Evolutionary conservation across 2,329 filamentous ascomycete genomes (phyloP), one percentile per base, ranked within the genome.

Genomic region (Aschersonia sp.): DNA sequence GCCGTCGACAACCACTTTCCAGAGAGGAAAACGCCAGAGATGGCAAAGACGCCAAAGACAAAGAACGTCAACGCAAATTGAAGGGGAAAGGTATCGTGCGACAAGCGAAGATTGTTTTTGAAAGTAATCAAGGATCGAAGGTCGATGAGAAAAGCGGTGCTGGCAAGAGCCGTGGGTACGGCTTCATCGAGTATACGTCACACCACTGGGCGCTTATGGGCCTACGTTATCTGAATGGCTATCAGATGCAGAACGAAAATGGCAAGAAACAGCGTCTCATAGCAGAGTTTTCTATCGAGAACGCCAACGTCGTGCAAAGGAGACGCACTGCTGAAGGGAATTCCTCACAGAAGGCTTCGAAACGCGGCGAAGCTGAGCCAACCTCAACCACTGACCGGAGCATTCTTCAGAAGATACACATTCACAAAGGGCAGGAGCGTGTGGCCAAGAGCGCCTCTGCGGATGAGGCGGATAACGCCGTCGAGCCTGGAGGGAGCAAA

Each of bases 201-300:
- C 92, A 98, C 60, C 83, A 92, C 45, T 90, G 84, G 72, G 92
- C 92, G 11, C 73, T 98, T 40, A 97, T 97, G 87, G 92, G 87
- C 30, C 71, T 98, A 52, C 76, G 92, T 44, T 97, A 87, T 81
- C 73, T 98, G 49, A 98, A 98, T 62, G 89, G 90, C 1, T 82
- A 77, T 50, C 68, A 76, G 33, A 56, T 79, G 14, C 70, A 75
- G 57, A 77, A 74, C 53, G 66, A 70, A 30, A 66, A 76, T 47
- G 88, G 92, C 54, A 87, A 84, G 67, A 90, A 87, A 62, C 89
- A 92, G 65, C 76, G 92, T 10, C 68, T 98, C 46, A 87, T 98
- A 59, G 90, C 90, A 39, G 94, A 98, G 64, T 98, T 98, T 62
- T 88, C 92, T 22, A 95, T 98, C 62, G 92, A 98, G 67, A 98